phyloP scores from a whole-genome alignment of 2,329 filamentous ascomycete species.

The Fusarium gaditjirri region DNA sequence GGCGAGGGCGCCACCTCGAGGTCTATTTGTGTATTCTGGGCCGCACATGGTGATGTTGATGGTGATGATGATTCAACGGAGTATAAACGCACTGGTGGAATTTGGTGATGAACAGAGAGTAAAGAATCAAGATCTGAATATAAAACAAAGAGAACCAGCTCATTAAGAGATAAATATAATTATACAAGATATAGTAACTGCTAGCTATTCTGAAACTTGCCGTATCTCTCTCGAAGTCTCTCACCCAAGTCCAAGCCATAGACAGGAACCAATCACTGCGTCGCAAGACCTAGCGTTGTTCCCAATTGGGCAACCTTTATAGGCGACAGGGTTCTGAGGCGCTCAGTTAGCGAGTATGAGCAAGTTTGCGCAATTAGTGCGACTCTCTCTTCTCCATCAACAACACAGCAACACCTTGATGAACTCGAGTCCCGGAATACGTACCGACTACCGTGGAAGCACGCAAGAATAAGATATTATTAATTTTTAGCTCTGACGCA shows the following conservation, averaged over 20 bases:
- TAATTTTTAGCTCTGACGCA: slow-evolving; percentile 31
- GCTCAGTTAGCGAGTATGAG: slow-evolving; percentile 41
- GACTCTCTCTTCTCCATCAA: slow-evolving; percentile 6
- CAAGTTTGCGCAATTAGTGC: slow-evolving; percentile 41
- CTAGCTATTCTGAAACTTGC: not conserved
- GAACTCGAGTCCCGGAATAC: slow-evolving; percentile 15
- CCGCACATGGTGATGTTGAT: slow-evolving; percentile 62
- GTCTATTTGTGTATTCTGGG: slow-evolving; percentile 53
- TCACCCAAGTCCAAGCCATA: slow-evolving; percentile 3
- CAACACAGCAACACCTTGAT: slow-evolving; percentile 31
- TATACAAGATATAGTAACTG: not conserved
- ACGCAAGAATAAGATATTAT: slow-evolving; percentile 1
- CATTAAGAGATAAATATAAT: not conserved
- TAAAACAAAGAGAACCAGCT: not conserved
- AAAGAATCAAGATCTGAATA: not conserved
- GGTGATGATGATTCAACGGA: slow-evolving; percentile 44
- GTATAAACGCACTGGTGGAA: not conserved
- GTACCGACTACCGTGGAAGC: not conserved
- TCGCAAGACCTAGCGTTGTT: slow-evolving; percentile 29
- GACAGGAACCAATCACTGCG: slow-evolving; percentile 44
- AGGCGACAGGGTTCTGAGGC: not conserved
- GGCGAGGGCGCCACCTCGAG: slow-evolving; percentile 58
- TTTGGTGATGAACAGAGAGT: not conserved
- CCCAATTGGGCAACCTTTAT: slow-evolving; percentile 42
- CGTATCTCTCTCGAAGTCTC: slow-evolving; percentile 35